phyloP scores from a whole-genome alignment of 306 rosid species.

The Cucurbita argyrosperma region DNA sequence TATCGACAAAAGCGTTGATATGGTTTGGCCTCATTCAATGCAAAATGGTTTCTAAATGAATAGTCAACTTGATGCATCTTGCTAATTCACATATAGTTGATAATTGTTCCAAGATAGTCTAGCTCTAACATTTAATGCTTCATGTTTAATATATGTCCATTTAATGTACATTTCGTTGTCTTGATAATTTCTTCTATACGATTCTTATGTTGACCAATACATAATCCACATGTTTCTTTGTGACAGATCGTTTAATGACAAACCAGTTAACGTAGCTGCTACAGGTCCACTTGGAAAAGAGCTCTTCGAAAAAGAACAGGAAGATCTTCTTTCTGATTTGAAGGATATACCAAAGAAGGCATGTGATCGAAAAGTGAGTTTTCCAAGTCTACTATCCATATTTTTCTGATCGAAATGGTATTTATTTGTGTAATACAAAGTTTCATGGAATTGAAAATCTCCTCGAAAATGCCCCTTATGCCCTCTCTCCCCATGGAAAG shows the following conservation, averaged over 20 bases:
- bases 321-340: conserved; percentile 74
- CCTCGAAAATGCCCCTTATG: background rate
- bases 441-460: background rate
- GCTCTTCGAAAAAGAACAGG: conserved; percentile 84
- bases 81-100: background rate
- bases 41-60: background rate
- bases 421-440: background rate
- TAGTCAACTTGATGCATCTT: background rate
- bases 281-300: conserved; percentile 67
- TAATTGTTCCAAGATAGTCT: background rate
- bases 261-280: conserved; percentile 32
- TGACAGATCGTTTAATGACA: conserved; percentile 87
- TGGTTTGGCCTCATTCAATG: too few relatives aligned
- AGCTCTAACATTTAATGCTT: background rate
- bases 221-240: background rate
- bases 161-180: background rate
- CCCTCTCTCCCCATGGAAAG: background rate
- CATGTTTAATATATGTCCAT: background rate
- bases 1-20: background rate
- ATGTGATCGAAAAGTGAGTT: conserved; percentile 81
- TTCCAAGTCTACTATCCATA: background rate
- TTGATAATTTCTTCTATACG: background rate
- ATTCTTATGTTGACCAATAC: background rate
- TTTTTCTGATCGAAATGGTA: background rate
- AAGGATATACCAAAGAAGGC: conserved; percentile 92